These are phyloP conservation scores for Fistulinella prunicolor DNA, from an alignment of 768 basidiomycete species.

Conservation along the genomic window DNA sequence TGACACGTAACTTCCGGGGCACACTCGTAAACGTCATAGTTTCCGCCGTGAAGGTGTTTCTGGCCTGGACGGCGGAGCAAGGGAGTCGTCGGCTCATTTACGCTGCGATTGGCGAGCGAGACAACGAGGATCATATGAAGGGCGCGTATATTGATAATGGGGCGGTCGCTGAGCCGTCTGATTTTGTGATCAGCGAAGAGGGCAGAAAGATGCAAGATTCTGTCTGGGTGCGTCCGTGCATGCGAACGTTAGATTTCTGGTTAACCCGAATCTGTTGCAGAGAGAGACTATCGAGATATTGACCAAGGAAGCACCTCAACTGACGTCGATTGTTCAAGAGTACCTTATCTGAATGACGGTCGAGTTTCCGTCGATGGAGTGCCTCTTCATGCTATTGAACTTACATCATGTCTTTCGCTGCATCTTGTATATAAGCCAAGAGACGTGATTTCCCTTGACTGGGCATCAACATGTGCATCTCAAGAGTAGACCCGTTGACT, in stretches of 20 bases:
- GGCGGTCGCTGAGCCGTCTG: slow-evolving; percentile 26
- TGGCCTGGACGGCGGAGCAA: slow-evolving; percentile 26
- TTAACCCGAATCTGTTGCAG: slow-evolving; percentile 7
- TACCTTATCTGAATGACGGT: slow-evolving; percentile 6
- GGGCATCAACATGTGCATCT: too few relatives aligned
- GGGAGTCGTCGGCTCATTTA: slow-evolving; percentile 37
- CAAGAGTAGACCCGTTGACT: too few relatives aligned
- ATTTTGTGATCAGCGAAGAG: slow-evolving; percentile 32
- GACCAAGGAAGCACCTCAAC: slow-evolving; percentile 6
- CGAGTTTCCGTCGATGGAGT: too few relatives aligned
- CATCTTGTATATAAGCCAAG: too few relatives aligned
- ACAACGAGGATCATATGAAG: slow-evolving; percentile 21
- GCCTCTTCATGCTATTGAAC: too few relatives aligned
- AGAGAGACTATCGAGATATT: slow-evolving; percentile 23
- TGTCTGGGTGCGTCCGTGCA: slow-evolving; percentile 31
- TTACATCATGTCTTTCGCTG: too few relatives aligned
- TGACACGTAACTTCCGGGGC: slow-evolving; percentile 11
- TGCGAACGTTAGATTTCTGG: neutral
- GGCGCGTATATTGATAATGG: slow-evolving; percentile 17
- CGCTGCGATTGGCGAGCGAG: slow-evolving; percentile 25
- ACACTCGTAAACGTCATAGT: neutral
- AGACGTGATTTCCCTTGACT: too few relatives aligned
- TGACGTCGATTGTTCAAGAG: slow-evolving; percentile 11
- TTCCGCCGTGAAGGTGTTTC: slow-evolving; percentile 6
- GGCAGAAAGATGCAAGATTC: slow-evolving; percentile 29